Percentiles rank a stretch among this genome's conserved stretches.
Conservation (phyloP, 2,329 filamentous ascomycete genomes). For the Colletotrichum filicis region DNA sequence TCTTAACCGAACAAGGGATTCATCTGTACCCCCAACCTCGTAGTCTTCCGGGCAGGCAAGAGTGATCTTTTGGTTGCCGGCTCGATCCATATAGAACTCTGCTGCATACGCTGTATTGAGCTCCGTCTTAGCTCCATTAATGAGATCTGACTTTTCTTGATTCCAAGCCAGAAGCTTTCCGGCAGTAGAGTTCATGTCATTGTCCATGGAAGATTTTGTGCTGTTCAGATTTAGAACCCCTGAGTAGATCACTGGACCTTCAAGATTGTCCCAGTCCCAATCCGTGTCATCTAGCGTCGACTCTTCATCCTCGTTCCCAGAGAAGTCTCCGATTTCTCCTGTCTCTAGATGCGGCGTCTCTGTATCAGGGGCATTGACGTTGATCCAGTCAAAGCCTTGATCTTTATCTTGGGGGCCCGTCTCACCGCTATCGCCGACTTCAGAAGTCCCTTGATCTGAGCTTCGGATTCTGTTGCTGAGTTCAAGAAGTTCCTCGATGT, state of each 20-base stretch:
- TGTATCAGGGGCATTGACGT: not conserved
- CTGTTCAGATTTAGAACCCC: not conserved
- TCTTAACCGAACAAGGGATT: not conserved
- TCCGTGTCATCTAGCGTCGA: not conserved
- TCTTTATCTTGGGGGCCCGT: not conserved
- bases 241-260: conserved; percentile 7
- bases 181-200: not conserved
- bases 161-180: not conserved
- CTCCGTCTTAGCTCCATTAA: not conserved
- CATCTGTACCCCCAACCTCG: not conserved
- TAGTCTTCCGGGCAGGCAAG: conserved; percentile 1
- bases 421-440: not conserved
- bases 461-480: conserved; percentile 68
- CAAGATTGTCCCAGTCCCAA: not conserved
- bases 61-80: conserved; percentile 2
- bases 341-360: not conserved
- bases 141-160: not conserved
- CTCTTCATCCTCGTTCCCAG: not conserved
- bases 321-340: not conserved
- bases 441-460: not conserved
- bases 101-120: conserved; percentile 9
- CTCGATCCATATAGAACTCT: conserved; percentile 17
- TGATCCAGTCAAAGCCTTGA: conserved; percentile 9
- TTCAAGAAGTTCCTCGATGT: conserved; percentile 89
- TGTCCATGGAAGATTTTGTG: not conserved